Conservation (phyloP, 2,329 filamentous ascomycete species). For the Ascochyta pisi region DNA sequence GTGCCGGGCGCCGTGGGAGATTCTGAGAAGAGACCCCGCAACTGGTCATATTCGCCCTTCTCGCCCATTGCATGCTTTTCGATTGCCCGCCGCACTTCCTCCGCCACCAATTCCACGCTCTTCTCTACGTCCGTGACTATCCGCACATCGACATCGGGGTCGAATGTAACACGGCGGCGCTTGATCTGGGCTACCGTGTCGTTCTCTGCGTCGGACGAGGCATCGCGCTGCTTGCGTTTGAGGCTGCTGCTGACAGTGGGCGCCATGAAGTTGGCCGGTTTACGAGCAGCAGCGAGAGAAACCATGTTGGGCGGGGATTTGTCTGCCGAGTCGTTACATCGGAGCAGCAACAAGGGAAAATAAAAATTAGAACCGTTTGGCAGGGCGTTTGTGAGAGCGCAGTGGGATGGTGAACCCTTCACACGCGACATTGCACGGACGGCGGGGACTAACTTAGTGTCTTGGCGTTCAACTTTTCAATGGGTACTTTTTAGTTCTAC, state of each 20-base stretch:
- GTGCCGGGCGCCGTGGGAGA: slow-evolving; percentile 57
- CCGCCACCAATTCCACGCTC: slow-evolving; percentile 63
- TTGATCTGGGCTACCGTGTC: slow-evolving; percentile 49
- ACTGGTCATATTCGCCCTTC: slow-evolving; percentile 62
- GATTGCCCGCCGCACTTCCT: slow-evolving; percentile 66
- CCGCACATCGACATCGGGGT: slow-evolving; percentile 55
- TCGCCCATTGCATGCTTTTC: slow-evolving; percentile 61
- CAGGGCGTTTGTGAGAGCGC: slow-evolving; percentile 8
- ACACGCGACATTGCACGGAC: slow-evolving; percentile 15
- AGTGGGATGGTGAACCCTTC: slow-evolving; percentile 15
- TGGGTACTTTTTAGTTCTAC: slow-evolving; percentile 5
- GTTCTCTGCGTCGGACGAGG: slow-evolving; percentile 42
- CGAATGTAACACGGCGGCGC: slow-evolving; percentile 57
- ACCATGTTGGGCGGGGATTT: slow-evolving; percentile 40
- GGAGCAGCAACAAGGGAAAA: slow-evolving; percentile 18
- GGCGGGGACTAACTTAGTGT: slow-evolving; percentile 7
- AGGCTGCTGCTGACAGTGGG: slow-evolving; percentile 41
- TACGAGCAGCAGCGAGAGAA: slow-evolving; percentile 45
- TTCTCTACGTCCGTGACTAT: slow-evolving; percentile 58
- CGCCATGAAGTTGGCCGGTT: slow-evolving; percentile 36
- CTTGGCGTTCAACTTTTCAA: slow-evolving; percentile 17
- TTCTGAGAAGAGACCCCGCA: slow-evolving; percentile 61
- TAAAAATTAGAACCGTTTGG: background rate
- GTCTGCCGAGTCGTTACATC: slow-evolving; percentile 36
- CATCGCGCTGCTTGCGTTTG: slow-evolving; percentile 47